These are phyloP conservation scores for Metschnikowia chrysomelidarum DNA, from an alignment of 805 yeast genomes.

Conservation along the genomic window DNA sequence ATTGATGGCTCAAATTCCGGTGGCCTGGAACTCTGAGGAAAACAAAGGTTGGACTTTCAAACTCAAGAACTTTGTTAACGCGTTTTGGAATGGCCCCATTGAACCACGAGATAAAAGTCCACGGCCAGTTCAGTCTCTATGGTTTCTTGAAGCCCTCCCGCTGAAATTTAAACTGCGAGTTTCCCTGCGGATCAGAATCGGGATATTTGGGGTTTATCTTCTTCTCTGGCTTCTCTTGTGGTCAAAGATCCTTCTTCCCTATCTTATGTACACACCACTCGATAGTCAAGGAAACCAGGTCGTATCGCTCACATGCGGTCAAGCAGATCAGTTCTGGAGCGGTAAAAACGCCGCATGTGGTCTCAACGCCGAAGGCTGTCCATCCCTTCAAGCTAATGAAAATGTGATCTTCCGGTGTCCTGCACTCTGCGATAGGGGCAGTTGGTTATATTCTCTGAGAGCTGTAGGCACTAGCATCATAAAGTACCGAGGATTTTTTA, in stretches of 20 bases:
- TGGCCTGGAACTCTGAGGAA: no score
- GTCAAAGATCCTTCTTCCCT: conserved; percentile 42
- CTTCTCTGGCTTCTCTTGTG: conserved; percentile 46
- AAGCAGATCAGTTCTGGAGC: conserved; percentile 55
- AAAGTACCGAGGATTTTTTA: conserved; percentile 67
- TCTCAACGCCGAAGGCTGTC: conserved; percentile 59
- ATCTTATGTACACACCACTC: conserved; percentile 43
- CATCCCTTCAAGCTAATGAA: conserved; percentile 36
- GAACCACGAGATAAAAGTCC: conserved; percentile 50
- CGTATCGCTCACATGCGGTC: conserved; percentile 48
- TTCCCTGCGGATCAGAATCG: conserved; percentile 25
- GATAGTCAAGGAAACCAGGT: conserved; percentile 23
- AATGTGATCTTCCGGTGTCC: conserved; percentile 73
- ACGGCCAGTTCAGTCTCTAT: conserved; percentile 23
- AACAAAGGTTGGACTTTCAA: background rate
- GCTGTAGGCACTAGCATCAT: conserved; percentile 69
- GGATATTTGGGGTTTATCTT: conserved; percentile 38
- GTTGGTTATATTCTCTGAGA: conserved; percentile 71
- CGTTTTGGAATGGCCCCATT: conserved; percentile 57
- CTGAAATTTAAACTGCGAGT: conserved; percentile 27
- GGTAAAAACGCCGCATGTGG: conserved; percentile 83
- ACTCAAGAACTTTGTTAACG: background rate
- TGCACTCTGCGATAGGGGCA: conserved; percentile 77
- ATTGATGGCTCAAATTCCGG: no score
- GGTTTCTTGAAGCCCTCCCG: conserved; percentile 46